Evolutionary conservation across 805 yeast genomes (phyloP).

Genomic region (Cyberlindnera veronae): DNA sequence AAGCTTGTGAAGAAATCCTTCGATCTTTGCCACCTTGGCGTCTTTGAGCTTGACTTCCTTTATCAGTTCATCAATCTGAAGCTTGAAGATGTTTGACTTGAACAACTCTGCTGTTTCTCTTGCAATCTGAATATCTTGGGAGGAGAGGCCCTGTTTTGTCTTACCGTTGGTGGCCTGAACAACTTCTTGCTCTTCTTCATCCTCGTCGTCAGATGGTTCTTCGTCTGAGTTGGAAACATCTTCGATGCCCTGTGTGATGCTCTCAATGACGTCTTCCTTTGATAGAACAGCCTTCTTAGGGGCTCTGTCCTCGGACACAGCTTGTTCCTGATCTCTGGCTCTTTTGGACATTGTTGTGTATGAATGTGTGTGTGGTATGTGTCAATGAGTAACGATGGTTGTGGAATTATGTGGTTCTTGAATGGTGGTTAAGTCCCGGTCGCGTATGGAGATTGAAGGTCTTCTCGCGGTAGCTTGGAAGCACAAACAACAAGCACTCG

Average conservation of each 20-base stretch:
- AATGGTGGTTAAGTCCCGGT: not conserved
- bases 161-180: constrained; percentile 11
- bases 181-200: constrained; percentile 31
- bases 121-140: constrained; percentile 87
- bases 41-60: constrained; percentile 78
- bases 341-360: constrained; percentile 14
- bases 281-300: constrained; percentile 21
- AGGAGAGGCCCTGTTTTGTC: constrained; percentile 38
- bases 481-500: no score
- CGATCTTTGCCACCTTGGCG: constrained; percentile 58
- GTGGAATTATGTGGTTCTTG: no score
- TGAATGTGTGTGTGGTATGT: not conserved
- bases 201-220: constrained; percentile 17
- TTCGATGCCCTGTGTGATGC: constrained; percentile 11
- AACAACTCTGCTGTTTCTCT: constrained; percentile 92
- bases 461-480: no score
- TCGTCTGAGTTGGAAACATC: constrained; percentile 7
- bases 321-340: constrained; percentile 19
- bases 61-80: constrained; percentile 89
- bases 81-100: constrained; percentile 91
- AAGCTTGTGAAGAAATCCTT: constrained; percentile 69
- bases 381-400: not conserved
- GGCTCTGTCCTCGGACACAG: constrained; percentile 12
- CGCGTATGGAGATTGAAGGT: not conserved
- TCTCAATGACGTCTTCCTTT: constrained; percentile 21